phyloP scores from a whole-genome alignment of 78 protist species.

The Blattamonas nauphoetae region DNA sequence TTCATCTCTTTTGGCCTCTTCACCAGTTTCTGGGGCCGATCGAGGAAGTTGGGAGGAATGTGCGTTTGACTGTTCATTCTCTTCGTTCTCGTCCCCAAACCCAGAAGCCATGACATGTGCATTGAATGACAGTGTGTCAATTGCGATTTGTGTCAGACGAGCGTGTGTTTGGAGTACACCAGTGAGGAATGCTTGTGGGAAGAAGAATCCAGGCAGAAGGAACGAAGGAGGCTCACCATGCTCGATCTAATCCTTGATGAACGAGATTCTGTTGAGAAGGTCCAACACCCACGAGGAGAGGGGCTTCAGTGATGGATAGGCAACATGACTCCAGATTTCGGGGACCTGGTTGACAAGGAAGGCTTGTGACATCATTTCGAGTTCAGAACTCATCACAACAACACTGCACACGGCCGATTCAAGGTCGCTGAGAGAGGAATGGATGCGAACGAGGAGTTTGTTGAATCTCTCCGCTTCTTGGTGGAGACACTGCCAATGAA shows the following conservation, averaged over 20 bases:
- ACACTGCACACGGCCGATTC: constrained; percentile 59
- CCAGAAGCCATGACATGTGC: background rate
- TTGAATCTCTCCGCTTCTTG: constrained; percentile 71
- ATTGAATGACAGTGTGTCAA: constrained; percentile 18
- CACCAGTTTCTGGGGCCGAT: too few relatives aligned
- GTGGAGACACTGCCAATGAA: too few relatives aligned
- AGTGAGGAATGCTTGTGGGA: constrained; percentile 60
- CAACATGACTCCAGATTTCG: constrained; percentile 24
- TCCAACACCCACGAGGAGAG: constrained; percentile 62
- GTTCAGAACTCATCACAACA: constrained; percentile 52
- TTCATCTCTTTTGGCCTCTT: too few relatives aligned
- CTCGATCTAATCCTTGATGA: constrained; percentile 55
- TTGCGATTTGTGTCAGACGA: background rate
- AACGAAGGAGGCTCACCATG: constrained; percentile 28
- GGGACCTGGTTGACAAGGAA: constrained; percentile 34
- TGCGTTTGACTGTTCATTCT: too few relatives aligned
- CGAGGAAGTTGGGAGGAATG: too few relatives aligned
- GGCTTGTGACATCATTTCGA: constrained; percentile 44
- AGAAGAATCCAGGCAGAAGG: constrained; percentile 67
- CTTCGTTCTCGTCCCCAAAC: too few relatives aligned
- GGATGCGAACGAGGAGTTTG: constrained; percentile 35
- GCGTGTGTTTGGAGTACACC: constrained; percentile 17
- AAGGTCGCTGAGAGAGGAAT: constrained; percentile 35
- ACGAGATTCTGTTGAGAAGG: constrained; percentile 39
- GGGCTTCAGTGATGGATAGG: constrained; percentile 68